phyloP scores from a whole-genome alignment of 768 basidiomycete species.

The Pulveroboletus sp. region DNA sequence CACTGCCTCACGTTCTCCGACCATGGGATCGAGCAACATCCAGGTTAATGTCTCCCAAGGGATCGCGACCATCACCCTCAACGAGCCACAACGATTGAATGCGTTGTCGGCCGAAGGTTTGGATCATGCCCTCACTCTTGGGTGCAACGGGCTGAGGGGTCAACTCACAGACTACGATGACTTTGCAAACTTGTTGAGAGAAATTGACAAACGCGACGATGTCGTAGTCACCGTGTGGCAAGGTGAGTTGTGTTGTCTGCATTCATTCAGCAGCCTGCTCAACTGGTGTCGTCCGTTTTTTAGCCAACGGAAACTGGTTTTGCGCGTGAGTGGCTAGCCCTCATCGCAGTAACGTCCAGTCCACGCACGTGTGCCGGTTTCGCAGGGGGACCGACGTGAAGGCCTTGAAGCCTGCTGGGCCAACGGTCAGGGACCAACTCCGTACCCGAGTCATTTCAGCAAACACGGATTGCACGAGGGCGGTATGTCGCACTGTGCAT shows the following conservation, averaged over 20 bases:
- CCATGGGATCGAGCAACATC: conserved; percentile 39
- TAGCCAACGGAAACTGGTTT: conserved; percentile 68
- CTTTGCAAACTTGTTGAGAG: conserved; percentile 53
- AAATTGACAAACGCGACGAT: conserved; percentile 54
- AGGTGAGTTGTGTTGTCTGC: conserved; percentile 33
- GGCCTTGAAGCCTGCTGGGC: conserved; percentile 7
- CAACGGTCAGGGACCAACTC: conserved; percentile 44
- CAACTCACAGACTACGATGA: conserved; percentile 50
- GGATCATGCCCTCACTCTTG: conserved; percentile 17
- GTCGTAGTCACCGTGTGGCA: conserved; percentile 66
- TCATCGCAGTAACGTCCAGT: background rate
- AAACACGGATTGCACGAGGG: conserved; percentile 58
- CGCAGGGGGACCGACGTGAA: conserved; percentile 58
- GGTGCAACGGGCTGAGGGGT: background rate
- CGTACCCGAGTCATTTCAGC: conserved; percentile 42
- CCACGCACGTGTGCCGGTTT: background rate
- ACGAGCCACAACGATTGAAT: conserved; percentile 55
- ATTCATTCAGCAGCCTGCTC: background rate
- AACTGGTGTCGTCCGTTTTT: background rate
- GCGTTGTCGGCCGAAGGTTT: conserved; percentile 50
- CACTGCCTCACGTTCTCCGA: background rate
- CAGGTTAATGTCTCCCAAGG: conserved; percentile 46
- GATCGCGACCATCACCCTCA: conserved; percentile 67
- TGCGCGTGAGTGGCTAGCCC: conserved; percentile 51
- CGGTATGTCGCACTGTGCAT: conserved; percentile 38